Percentiles rank a stretch among this genome's conserved stretches.
Conservation (phyloP, 2,329 filamentous ascomycete species). For the Aspergillus novofumigatus region DNA sequence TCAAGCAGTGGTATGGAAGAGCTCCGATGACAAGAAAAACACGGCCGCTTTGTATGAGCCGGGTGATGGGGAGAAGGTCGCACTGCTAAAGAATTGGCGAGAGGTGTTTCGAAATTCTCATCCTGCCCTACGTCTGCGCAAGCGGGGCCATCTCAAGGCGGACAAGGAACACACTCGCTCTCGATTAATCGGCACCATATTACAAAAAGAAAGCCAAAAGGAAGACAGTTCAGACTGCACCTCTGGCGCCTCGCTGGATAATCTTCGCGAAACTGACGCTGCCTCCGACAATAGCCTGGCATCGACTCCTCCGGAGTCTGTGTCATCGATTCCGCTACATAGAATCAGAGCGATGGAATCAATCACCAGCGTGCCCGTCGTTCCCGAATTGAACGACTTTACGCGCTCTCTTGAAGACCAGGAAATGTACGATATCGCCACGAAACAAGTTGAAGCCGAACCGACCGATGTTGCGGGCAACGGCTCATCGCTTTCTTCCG, state of each 20-base stretch:
- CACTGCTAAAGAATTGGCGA: slow-evolving; percentile 45
- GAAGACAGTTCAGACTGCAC: slow-evolving; percentile 14
- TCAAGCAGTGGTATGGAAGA: slow-evolving; percentile 40
- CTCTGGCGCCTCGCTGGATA: slow-evolving; percentile 14
- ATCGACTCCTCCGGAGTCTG: slow-evolving; percentile 16
- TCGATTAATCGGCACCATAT: not conserved
- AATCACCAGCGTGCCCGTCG: not conserved
- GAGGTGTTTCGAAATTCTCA: slow-evolving; percentile 39
- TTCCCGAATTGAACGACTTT: not conserved
- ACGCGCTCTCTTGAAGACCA: not conserved
- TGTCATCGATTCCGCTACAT: slow-evolving; percentile 8
- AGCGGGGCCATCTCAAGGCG: slow-evolving; percentile 1
- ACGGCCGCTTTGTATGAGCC: slow-evolving; percentile 32
- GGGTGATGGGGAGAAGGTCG: slow-evolving; percentile 39
- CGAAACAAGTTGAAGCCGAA: not conserved
- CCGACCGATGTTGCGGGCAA: not conserved
- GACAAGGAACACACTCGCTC: not conserved
- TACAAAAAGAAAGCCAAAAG: slow-evolving; percentile 6
- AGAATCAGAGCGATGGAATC: not conserved
- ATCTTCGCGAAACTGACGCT: slow-evolving; percentile 10
- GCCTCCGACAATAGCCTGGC: slow-evolving; percentile 16
- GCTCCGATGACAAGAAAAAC: slow-evolving; percentile 21
- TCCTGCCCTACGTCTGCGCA: slow-evolving; percentile 21
- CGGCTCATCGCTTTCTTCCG: slow-evolving; percentile 1
- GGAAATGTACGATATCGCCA: not conserved